Percentiles rank a stretch among this genome's conserved stretches.
Conservation (phyloP, 2,329 filamentous ascomycete species). For the Fusarium clavum region DNA sequence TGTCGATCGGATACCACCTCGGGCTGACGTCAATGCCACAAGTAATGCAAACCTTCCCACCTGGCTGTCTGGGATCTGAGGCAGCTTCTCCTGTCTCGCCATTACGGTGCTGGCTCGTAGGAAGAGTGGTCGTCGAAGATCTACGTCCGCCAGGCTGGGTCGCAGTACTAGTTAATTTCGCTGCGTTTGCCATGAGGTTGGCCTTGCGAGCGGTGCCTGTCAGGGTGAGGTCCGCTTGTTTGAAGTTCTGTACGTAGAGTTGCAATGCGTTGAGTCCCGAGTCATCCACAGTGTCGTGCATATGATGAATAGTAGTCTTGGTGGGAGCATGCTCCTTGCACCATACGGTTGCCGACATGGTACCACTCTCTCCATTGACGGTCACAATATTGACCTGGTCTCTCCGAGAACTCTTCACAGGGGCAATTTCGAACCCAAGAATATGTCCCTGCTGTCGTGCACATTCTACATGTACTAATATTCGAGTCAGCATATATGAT, state of each 20-base stretch:
- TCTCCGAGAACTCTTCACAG: constrained; percentile 87
- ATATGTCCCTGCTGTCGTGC: constrained; percentile 84
- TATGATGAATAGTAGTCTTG: constrained; percentile 79
- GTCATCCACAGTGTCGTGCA: constrained; percentile 80
- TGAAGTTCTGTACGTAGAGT: constrained; percentile 88
- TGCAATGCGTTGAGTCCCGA: constrained; percentile 84
- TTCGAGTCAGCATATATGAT: constrained; percentile 19
- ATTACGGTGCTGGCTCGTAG: constrained; percentile 44
- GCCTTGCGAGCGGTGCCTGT: constrained; percentile 95
- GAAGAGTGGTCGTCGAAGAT: constrained; percentile 63
- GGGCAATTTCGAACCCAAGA: constrained; percentile 90
- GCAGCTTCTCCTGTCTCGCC: constrained; percentile 45
- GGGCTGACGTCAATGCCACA: constrained; percentile 78
- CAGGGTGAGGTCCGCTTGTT: constrained; percentile 90
- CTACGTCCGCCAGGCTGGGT: constrained; percentile 59
- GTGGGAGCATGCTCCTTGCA: constrained; percentile 87
- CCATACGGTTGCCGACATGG: constrained; percentile 88
- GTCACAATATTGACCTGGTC: constrained; percentile 85
- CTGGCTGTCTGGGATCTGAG: constrained; percentile 51
- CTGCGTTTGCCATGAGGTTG: constrained; percentile 76
- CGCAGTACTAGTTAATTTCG: constrained; percentile 61
- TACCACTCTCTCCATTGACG: constrained; percentile 82
- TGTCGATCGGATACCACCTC: constrained; percentile 75
- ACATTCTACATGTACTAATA: constrained; percentile 85
- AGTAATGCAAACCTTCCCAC: constrained; percentile 70